These are phyloP conservation scores for Astrothelium macrocarpum DNA, from an alignment of 495 filamentous ascomycete genomes.

Conservation along the genomic window DNA sequence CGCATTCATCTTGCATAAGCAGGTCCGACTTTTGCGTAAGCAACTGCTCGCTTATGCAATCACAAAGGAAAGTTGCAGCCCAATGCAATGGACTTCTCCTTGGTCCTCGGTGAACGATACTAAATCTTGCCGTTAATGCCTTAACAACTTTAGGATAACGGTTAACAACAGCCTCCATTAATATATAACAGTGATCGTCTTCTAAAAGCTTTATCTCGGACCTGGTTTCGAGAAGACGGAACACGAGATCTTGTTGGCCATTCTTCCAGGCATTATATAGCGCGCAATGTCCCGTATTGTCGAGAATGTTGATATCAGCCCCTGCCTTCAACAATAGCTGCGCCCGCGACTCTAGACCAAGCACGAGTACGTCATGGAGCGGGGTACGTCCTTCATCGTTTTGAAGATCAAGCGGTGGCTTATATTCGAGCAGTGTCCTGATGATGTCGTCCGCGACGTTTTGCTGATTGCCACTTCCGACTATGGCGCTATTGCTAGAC, in stretches of 20 bases:
- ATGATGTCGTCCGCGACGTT: background rate
- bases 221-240: background rate
- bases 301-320: background rate
- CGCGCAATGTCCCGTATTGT: background rate
- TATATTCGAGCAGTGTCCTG: background rate
- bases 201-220: background rate
- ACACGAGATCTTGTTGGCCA: background rate
- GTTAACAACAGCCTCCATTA: background rate
- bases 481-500: background rate
- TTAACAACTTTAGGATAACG: background rate
- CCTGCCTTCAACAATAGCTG: background rate
- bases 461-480: background rate
- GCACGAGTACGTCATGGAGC: background rate
- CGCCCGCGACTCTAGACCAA: background rate
- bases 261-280: background rate
- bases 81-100: background rate
- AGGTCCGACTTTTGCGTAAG: background rate
- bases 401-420: background rate
- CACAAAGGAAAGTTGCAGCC: background rate
- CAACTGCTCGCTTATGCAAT: background rate
- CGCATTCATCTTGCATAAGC: background rate
- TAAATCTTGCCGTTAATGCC: background rate
- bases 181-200: background rate
- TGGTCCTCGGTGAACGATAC: background rate
- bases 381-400: background rate